Base-by-base conservation (phyloP, 805 yeast genomes). In the Hanseniaspora clermontiae region DNA sequence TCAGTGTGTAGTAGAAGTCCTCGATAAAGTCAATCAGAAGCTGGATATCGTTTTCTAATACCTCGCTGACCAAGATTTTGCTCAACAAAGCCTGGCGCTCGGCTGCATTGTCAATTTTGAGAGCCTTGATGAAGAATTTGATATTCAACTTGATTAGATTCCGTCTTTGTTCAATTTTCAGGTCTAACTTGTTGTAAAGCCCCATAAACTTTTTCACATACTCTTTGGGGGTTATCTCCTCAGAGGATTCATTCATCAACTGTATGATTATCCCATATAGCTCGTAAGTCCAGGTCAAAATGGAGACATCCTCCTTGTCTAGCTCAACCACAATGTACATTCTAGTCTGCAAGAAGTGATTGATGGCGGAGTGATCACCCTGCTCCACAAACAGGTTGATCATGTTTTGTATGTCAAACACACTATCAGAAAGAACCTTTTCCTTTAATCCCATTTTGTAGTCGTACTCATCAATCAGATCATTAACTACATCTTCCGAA, bases 251-350 rank as follows among this genome's bases (percentile, higher is more conserved):
- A 14, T 19, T 34, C 29, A 46, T 12, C 17, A 52, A 15, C 12
- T 46, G 12, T 5, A 52, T 38, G 14, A 52, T 17, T 24, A 38
- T 24, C 19, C 51, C 50, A n/a, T 52, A 52, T 6, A 52, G 40
- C 11, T 52, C 20, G 32, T 38, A 52, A 11, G 46, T 45, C n/a
- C 14, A 34, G 12, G 24, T 24, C 19, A 52, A 15, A 5, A 46
- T 19, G 15, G 19, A 6, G 2, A 40, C 20, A 11, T 45, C 50
- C 8, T 17, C 32, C 17, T 45, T 38, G 9, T 24, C 32, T 15
- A 36, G 19, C 11, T 31, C 20, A 9, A 38, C 5, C 9, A 38
- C 32, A 5, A 52, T 31, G 15, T 52, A 36, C 32, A 48, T 45
- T 46, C 56, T 52, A 1, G 50, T 52, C 3, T 46, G 20, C n/a